Conservation (phyloP, 1,284 basidiomycete genomes). For the Trametes hirsuta region DNA sequence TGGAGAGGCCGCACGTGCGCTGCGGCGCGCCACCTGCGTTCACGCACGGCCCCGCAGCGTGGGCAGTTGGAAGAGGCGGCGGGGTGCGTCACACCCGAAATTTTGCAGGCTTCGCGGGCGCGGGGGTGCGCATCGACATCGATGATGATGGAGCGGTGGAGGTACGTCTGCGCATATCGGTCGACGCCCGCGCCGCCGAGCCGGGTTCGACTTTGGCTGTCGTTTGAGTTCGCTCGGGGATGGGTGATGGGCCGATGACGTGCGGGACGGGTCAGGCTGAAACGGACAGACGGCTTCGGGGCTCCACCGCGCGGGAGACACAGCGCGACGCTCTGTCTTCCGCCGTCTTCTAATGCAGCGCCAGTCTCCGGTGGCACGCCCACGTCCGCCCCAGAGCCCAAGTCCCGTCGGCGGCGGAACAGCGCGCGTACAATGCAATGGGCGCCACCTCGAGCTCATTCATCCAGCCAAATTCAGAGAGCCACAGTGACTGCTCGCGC, state of each 20-base stretch:
- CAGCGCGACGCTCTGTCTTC: neutral
- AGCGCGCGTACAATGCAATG: too few species aligned
- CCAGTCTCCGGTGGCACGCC: neutral
- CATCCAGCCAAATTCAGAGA: too few species aligned
- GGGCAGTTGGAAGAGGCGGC: neutral
- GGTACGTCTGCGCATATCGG: too few species aligned
- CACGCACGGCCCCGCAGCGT: neutral
- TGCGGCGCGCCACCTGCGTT: neutral
- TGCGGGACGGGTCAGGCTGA: conserved; percentile 1
- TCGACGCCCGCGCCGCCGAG: too few species aligned
- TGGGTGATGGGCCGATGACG: neutral
- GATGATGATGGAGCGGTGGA: too few species aligned
- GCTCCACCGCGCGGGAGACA: conserved; percentile 7
- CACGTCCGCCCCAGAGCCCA: too few species aligned
- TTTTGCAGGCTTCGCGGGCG: neutral
- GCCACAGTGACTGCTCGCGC: neutral
- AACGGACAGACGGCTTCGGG: neutral
- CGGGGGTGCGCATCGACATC: too few species aligned
- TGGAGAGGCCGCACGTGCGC: neutral
- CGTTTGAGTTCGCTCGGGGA: too few species aligned
- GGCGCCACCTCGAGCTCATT: too few species aligned
- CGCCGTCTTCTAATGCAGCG: conserved; percentile 4
- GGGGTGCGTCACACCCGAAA: neutral
- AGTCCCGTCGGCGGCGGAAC: too few species aligned
- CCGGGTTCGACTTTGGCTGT: too few species aligned